phyloP scores from a whole-genome alignment of 441 rosid genomes.

The Gossypium trilobum region DNA sequence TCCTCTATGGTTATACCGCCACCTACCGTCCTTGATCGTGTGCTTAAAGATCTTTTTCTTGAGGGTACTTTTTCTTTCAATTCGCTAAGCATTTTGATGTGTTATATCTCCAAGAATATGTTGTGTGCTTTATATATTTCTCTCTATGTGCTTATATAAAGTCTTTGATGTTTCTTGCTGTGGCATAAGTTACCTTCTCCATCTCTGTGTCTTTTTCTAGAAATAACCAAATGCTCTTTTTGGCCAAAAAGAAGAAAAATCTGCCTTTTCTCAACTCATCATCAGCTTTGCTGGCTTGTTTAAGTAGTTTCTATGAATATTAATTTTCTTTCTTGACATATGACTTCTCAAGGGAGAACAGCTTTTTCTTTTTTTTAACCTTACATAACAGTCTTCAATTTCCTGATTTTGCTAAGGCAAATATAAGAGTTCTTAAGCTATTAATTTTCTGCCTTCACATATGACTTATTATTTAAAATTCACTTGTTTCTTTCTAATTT shows the following conservation, averaged over 20 bases:
- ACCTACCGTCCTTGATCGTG: slow-evolving; percentile 76
- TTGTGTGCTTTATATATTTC: not conserved
- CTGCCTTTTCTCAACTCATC: not conserved
- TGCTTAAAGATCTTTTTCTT: slow-evolving; percentile 82
- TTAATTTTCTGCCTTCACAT: slow-evolving; percentile 24
- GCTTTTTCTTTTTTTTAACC: not conserved
- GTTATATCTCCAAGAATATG: slow-evolving; percentile 4
- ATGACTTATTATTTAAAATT: not conserved
- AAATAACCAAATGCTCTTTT: not conserved
- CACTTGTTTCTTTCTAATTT: not conserved
- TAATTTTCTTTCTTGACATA: not conserved
- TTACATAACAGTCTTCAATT: slow-evolving; percentile 31
- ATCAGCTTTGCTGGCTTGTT: not conserved
- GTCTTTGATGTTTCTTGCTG: not conserved
- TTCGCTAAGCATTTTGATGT: not conserved
- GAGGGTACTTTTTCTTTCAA: slow-evolving; percentile 38
- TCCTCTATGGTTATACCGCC: slow-evolving; percentile 77
- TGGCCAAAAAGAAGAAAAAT: not conserved
- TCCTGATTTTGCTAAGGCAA: slow-evolving; percentile 41
- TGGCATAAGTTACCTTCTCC: not conserved
- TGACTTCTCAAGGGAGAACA: not conserved
- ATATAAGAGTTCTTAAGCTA: slow-evolving; percentile 66
- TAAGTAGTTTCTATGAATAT: not conserved
- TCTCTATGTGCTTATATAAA: not conserved
- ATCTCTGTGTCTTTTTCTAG: not conserved